A percentile compares a stretch with the other conserved stretches of the same genome.
Evolutionary conservation across 139 green algal genomes (phyloP).

Genomic region (Edaphochlamys debaryana): DNA sequence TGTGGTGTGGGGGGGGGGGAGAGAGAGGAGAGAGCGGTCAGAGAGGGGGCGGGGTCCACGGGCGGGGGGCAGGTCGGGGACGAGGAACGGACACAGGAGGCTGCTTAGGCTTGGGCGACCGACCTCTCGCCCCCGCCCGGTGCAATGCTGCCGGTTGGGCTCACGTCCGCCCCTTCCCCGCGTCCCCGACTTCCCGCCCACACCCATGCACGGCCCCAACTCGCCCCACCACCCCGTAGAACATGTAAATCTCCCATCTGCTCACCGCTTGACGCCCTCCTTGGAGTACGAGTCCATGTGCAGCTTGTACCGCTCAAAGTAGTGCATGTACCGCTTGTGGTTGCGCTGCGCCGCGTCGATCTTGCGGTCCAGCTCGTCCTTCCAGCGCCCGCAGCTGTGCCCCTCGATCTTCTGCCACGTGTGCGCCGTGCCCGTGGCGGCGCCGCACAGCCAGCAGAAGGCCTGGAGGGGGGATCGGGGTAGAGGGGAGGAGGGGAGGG

Average conservation of each 20-base stretch:
- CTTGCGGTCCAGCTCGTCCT: conserved; percentile 65
- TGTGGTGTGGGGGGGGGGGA: conserved; percentile 6
- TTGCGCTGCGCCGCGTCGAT: conserved; percentile 68
- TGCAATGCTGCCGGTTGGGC: no score
- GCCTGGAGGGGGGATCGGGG: no score
- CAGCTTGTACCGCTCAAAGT: conserved; percentile 74
- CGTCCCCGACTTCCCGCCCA: no score
- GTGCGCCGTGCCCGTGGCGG: conserved; percentile 80
- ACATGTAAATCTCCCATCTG: no score
- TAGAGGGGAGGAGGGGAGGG: not conserved
- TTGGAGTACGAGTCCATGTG: conserved; percentile 44
- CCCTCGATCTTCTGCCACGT: conserved; percentile 84
- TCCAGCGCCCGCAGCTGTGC: conserved; percentile 90
- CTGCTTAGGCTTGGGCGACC: no score
- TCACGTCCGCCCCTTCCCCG: no score
- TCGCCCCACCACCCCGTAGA: no score
- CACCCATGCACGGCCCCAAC: no score
- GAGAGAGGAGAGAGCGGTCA: not conserved
- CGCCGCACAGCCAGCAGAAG: conserved; percentile 94
- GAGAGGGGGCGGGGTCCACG: no score
- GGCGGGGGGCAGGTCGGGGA: no score
- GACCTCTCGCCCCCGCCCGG: no score
- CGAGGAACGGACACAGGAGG: no score
- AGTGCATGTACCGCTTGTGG: conserved; percentile 93
- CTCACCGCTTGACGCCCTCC: conserved; percentile 44